A percentile compares a stretch with the other conserved stretches of the same genome.
phyloP scores from a whole-genome alignment of 768 basidiomycete species.

The Lentinula sp. region DNA sequence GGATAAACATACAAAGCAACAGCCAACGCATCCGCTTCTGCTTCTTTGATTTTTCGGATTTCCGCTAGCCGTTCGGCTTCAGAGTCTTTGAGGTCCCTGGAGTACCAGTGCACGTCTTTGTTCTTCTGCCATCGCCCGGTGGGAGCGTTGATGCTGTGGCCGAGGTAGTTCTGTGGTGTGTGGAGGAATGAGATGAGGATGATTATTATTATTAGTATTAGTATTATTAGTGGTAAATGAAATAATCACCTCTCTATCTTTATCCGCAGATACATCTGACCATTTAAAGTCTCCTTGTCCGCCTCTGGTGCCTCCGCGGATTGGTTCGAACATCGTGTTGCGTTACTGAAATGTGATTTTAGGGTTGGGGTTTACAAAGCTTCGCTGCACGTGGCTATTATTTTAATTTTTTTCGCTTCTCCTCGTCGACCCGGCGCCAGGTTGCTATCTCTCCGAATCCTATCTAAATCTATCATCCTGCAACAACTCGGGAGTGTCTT shows the following conservation, averaged over 20 bases:
- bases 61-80: constrained; percentile 61
- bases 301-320: constrained; percentile 86
- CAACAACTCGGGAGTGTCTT: too few species aligned
- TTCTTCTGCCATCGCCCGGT: constrained; percentile 97
- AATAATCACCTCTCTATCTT: constrained; percentile 73
- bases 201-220: too few species aligned
- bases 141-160: constrained; percentile 91
- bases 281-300: constrained; percentile 90
- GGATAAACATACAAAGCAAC: constrained; percentile 58
- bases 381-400: not conserved
- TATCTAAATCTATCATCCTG: too few species aligned
- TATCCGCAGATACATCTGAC: constrained; percentile 86
- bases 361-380: not conserved
- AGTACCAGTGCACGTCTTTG: constrained; percentile 96
- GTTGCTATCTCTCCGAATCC: too few species aligned
- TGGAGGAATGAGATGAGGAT: too few species aligned
- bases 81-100: constrained; percentile 43
- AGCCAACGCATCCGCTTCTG: constrained; percentile 83
- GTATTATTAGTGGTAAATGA: too few species aligned
- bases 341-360: not conserved
- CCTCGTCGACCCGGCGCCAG: too few species aligned
- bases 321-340: constrained; percentile 69
- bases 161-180: constrained; percentile 90
- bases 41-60: constrained; percentile 76
- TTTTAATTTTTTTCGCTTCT: not conserved